phyloP scores from a whole-genome alignment of 352 stramenopile genomes.

The Elongisporangium prolatum region DNA sequence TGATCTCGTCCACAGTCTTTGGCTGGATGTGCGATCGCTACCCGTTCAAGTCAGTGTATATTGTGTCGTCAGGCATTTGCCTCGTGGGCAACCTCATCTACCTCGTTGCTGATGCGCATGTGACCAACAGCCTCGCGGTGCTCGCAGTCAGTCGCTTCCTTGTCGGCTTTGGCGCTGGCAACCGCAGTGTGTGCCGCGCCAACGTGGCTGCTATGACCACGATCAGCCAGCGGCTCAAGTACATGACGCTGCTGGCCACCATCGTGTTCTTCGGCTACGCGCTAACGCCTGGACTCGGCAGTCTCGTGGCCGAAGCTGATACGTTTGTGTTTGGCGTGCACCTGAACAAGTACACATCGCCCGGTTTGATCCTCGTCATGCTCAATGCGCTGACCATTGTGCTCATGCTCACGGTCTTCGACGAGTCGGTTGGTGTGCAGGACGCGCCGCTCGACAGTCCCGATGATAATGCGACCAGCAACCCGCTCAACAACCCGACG shows the following conservation, averaged over 20 bases:
- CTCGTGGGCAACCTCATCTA: slow-evolving; percentile 77
- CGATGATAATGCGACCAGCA: slow-evolving; percentile 23
- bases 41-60: slow-evolving; percentile 76
- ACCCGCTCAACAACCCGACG: slow-evolving; percentile 49
- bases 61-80: slow-evolving; percentile 72
- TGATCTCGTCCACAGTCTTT: slow-evolving; percentile 79
- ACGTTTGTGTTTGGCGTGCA: slow-evolving; percentile 54
- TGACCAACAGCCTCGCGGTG: slow-evolving; percentile 44
- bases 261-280: slow-evolving; percentile 78
- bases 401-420: slow-evolving; percentile 54
- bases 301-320: slow-evolving; percentile 58
- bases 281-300: slow-evolving; percentile 62
- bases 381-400: slow-evolving; percentile 68
- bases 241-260: slow-evolving; percentile 65
- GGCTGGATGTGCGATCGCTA: slow-evolving; percentile 84
- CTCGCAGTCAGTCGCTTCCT: slow-evolving; percentile 63
- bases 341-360: slow-evolving; percentile 74
- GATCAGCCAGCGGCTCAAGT: slow-evolving; percentile 68
- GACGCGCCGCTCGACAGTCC: slow-evolving; percentile 57
- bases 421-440: slow-evolving; percentile 43
- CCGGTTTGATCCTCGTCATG: slow-evolving; percentile 50
- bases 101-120: slow-evolving; percentile 55
- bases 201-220: slow-evolving; percentile 69
- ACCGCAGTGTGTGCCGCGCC: slow-evolving; percentile 71
- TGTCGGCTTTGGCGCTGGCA: slow-evolving; percentile 74